Evolutionary conservation across 1,284 basidiomycete species (phyloP).

Genomic region (Pseudomicrostroma phylloplanum): DNA sequence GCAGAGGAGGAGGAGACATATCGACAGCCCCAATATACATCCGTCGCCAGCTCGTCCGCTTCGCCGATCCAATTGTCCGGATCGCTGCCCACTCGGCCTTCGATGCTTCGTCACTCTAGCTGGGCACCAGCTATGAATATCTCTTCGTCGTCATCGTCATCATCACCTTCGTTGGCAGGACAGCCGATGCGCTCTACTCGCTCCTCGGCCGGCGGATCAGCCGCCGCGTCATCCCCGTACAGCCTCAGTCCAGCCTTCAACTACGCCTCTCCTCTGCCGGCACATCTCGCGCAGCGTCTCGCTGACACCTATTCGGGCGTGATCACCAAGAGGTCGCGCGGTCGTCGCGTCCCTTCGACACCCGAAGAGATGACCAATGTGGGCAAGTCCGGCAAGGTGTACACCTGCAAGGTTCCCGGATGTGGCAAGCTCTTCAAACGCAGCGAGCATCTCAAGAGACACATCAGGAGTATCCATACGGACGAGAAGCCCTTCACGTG

Average conservation of each 20-base stretch:
- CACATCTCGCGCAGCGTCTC: slow-evolving; percentile 24
- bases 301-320: slow-evolving; percentile 34
- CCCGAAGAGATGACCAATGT: slow-evolving; percentile 45
- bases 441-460: slow-evolving; percentile 44
- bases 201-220: slow-evolving; percentile 14
- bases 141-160: slow-evolving; percentile 27
- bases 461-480: slow-evolving; percentile 45
- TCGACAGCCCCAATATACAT: not conserved
- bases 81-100: not conserved
- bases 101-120: not conserved
- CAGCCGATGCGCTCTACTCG: slow-evolving; percentile 8
- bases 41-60: too few relatives aligned
- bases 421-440: slow-evolving; percentile 47
- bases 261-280: slow-evolving; percentile 22
- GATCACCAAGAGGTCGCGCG: slow-evolving; percentile 44
- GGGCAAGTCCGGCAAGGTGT: slow-evolving; percentile 46
- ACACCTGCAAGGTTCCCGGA: slow-evolving; percentile 45
- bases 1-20: slow-evolving; percentile 3
- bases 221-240: slow-evolving; percentile 6
- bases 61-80: not conserved
- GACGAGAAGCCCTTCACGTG: slow-evolving; percentile 47
- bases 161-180: not conserved
- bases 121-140: slow-evolving; percentile 24
- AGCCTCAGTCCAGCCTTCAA: slow-evolving; percentile 20
- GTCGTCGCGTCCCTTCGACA: slow-evolving; percentile 42